Evolutionary conservation across 306 rosid genomes (phyloP), one percentile per base, ranked within the genome.

Genomic region (Pachyrhizus erosus): DNA sequence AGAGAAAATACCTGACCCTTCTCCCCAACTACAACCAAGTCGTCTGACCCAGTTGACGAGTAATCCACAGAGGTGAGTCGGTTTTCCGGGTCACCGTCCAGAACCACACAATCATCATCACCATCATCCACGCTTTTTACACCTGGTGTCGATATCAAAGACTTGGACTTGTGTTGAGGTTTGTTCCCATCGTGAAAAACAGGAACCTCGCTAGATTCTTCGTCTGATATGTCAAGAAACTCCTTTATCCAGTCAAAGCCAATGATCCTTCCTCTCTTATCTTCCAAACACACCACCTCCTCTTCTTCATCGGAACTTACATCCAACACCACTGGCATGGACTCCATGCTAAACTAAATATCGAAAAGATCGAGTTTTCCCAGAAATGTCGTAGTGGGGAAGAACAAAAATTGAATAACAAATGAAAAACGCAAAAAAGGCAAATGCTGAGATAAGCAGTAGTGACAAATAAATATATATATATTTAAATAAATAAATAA

Each of bases 11-110:
- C 98, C 94, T 88, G 97, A 40, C 98, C 94, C 89, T 85, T 94
- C 87, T 89, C 96, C 29, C 90, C 95, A 70, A 94, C 87, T 5
- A 94, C 78, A 64, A 82, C 66, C 86, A 92, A 79, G 65, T 94
- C 97, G 24, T 94, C 97, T n/a, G 95, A 86, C 39, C 72, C 87
- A 62, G 37, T 61, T 7, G 34, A 31, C 18, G 78, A 34, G 18
- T 84, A 85, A 4, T 82, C 72, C 17, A 62, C 84, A 1, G 77
- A 61, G 18, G 65, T 51, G n/a, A 85, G 75, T 52, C 37, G 31
- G 14, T 83, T 84, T 33, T 90, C 91, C 0, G 97, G 98, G 81
- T 92, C 94, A 70, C 91, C 80, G 24, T 93, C 97, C 76, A 94
- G 83, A 72, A 94, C 18, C 24, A 91, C 77, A 20, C 98, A 94